Conservation (phyloP, 1,284 basidiomycete species). For the Phellopilus nigrolimitatus region DNA sequence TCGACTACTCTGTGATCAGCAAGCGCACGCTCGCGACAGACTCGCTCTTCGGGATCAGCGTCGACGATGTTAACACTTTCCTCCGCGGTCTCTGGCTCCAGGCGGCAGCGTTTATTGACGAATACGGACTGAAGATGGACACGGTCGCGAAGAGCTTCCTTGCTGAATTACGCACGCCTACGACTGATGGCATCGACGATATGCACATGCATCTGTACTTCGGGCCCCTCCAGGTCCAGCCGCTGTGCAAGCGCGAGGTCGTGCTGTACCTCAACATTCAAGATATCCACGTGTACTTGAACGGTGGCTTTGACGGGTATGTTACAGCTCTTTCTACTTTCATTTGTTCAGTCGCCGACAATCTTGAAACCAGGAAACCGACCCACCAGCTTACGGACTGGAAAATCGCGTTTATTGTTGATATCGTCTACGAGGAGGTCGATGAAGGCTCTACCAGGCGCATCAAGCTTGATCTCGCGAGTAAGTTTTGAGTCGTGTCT, state of each 20-base stretch:
- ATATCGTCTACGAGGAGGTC: slow-evolving; percentile 24
- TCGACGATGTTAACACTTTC: slow-evolving; percentile 30
- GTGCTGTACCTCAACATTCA: slow-evolving; percentile 29
- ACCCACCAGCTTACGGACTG: slow-evolving; percentile 23
- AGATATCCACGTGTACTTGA: slow-evolving; percentile 28
- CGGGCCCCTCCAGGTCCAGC: slow-evolving; percentile 28
- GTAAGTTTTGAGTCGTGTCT: slow-evolving; percentile 22
- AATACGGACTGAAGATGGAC: slow-evolving; percentile 5
- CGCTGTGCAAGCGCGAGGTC: slow-evolving; percentile 31
- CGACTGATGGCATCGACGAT: slow-evolving; percentile 18
- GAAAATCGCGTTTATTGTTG: slow-evolving; percentile 31
- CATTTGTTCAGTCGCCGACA: not conserved
- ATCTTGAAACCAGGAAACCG: not conserved
- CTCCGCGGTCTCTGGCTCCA: slow-evolving; percentile 31
- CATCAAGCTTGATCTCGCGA: slow-evolving; percentile 25
- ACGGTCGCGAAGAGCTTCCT: slow-evolving; percentile 24
- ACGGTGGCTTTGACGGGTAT: slow-evolving; percentile 25
- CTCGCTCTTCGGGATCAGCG: slow-evolving; percentile 26
- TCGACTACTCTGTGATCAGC: slow-evolving; percentile 21
- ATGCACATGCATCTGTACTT: slow-evolving; percentile 28
- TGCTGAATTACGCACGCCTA: slow-evolving; percentile 27
- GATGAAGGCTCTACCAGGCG: slow-evolving; percentile 24
- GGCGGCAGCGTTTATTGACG: slow-evolving; percentile 26
- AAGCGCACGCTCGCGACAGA: slow-evolving; percentile 15
- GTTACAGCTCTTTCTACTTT: slow-evolving; percentile 4